Evolutionary conservation across 495 filamentous ascomycete genomes (phyloP).

Genomic region (Podospora comata): DNA sequence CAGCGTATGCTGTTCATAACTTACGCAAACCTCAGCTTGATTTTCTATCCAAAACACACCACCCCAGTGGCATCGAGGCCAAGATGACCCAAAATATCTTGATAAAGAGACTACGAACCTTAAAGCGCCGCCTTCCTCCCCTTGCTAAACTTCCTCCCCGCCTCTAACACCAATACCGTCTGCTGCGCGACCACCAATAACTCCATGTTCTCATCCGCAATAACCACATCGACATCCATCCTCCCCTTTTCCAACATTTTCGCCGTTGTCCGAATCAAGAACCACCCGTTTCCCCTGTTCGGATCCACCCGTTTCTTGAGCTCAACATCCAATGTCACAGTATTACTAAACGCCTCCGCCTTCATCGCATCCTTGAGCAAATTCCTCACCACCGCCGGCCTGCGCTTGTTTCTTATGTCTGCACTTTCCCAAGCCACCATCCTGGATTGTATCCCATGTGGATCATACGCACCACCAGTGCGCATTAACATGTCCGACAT

Average conservation of each 20-base stretch:
- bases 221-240: not conserved
- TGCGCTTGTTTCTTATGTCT: not conserved
- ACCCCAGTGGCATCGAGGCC: too few relatives aligned
- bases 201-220: not conserved
- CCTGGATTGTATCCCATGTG: not conserved
- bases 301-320: not conserved
- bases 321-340: not conserved
- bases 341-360: not conserved
- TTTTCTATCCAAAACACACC: too few relatives aligned
- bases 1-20: too few relatives aligned
- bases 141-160: constrained; percentile 2
- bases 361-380: not conserved
- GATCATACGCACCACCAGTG: not conserved
- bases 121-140: not conserved
- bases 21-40: too few relatives aligned
- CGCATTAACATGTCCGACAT: not conserved
- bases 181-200: not conserved
- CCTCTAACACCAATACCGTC: not conserved
- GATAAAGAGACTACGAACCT: too few relatives aligned
- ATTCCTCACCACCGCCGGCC: not conserved
- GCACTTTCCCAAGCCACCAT: not conserved
- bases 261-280: not conserved
- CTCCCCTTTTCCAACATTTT: not conserved
- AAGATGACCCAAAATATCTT: too few relatives aligned
- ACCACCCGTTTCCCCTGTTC: not conserved